A percentile compares a stretch with the other conserved stretches of the same genome.
Conservation (phyloP, 2,329 filamentous ascomycete genomes). For the Balansia obtecta region DNA sequence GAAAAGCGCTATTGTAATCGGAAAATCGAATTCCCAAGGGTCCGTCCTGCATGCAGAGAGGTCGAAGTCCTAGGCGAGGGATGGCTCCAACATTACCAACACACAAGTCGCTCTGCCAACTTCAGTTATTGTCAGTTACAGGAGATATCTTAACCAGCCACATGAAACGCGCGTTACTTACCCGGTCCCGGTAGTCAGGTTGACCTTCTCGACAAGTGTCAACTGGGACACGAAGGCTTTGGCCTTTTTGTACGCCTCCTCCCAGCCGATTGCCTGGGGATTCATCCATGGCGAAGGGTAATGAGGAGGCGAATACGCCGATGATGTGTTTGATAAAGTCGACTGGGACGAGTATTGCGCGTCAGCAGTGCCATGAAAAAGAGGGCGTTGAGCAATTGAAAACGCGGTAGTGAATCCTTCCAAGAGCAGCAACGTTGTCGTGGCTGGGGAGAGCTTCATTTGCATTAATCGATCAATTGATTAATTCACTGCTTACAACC, state of each 20-base stretch:
- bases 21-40: conserved; percentile 66
- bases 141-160: too few relatives aligned
- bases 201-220: conserved; percentile 83
- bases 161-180: conserved; percentile 29
- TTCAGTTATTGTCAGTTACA: conserved; percentile 8
- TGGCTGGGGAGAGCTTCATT: neutral
- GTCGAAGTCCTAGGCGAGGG: conserved; percentile 55
- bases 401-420: neutral
- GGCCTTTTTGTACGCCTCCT: conserved; percentile 62
- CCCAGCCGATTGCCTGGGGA: conserved; percentile 59
- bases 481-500: neutral
- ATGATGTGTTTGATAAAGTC: conserved; percentile 9
- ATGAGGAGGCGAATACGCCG: conserved; percentile 41
- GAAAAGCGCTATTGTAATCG: conserved; percentile 74
- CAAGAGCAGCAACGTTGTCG: neutral
- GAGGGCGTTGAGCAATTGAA: neutral
- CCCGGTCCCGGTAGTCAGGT: conserved; percentile 83
- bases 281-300: conserved; percentile 87
- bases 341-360: conserved; percentile 11
- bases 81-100: conserved; percentile 66
- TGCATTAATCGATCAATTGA: neutral
- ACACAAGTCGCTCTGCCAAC: conserved; percentile 49
- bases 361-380: conserved; percentile 11
- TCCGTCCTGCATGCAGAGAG: conserved; percentile 78
- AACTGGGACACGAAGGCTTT: conserved; percentile 69